These are phyloP conservation scores for Hymenoscyphus scutula DNA, from an alignment of 2,329 filamentous ascomycete genomes.

Conservation along the genomic window DNA sequence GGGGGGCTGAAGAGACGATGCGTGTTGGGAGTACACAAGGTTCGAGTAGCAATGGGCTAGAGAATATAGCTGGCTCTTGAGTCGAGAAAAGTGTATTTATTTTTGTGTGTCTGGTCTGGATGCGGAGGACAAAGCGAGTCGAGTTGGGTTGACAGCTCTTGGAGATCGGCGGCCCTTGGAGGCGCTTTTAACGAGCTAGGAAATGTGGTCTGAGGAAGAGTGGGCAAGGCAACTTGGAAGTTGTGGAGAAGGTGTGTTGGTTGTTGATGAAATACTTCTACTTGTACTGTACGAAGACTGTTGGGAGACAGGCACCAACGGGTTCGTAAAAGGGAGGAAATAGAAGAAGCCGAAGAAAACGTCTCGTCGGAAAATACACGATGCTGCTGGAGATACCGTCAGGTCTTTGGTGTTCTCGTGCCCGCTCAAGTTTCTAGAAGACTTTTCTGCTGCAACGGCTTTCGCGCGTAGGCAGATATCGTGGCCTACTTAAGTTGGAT, in stretches of 20 bases:
- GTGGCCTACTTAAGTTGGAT: slow-evolving; percentile 17
- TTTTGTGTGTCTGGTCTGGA: not conserved
- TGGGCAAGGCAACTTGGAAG: not conserved
- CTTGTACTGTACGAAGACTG: too few relatives aligned
- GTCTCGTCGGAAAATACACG: slow-evolving; percentile 1
- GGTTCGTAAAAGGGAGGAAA: not conserved
- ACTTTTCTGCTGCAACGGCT: not conserved
- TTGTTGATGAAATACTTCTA: not conserved
- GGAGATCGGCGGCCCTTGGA: not conserved
- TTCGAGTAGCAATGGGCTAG: not conserved
- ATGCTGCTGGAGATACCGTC: not conserved
- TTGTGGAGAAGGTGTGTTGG: not conserved
- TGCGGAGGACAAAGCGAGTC: not conserved
- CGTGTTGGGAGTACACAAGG: not conserved
- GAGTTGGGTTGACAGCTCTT: not conserved
- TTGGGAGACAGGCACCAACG: not conserved
- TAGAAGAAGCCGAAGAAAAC: not conserved
- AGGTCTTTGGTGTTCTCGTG: not conserved
- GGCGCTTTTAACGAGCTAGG: not conserved
- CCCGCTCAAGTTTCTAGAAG: not conserved
- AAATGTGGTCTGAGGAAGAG: slow-evolving; percentile 1
- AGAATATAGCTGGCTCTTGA: not conserved
- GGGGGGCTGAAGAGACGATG: not conserved
- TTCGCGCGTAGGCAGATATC: slow-evolving; percentile 9
- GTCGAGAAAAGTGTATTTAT: not conserved